These are phyloP conservation scores for Psilocybe azurescens DNA, from an alignment of 768 basidiomycete genomes.

Conservation along the genomic window DNA sequence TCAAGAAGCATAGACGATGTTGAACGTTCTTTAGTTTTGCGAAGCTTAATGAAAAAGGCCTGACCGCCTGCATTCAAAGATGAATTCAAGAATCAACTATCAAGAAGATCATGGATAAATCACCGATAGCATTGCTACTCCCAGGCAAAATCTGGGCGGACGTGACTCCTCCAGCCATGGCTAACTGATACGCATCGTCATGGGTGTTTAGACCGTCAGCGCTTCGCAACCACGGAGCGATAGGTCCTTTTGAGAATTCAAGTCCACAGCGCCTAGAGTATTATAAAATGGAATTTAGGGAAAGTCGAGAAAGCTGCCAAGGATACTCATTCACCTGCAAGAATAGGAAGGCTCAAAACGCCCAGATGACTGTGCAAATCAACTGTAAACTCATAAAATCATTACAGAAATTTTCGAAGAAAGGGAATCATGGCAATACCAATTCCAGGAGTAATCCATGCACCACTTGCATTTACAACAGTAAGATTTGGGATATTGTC, in stretches of 20 bases:
- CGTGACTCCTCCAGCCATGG: slow-evolving; percentile 89
- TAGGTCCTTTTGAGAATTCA: slow-evolving; percentile 70
- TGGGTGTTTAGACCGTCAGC: slow-evolving; percentile 89
- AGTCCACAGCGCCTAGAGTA: slow-evolving; percentile 52
- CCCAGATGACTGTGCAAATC: slow-evolving; percentile 86
- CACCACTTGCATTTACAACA: slow-evolving; percentile 63
- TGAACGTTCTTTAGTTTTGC: slow-evolving; percentile 77
- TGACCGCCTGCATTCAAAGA: slow-evolving; percentile 69
- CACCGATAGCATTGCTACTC: slow-evolving; percentile 76
- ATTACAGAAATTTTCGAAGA: not conserved
- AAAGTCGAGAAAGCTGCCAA: not conserved
- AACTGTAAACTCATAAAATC: slow-evolving; percentile 40
- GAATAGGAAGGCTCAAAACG: slow-evolving; percentile 65
- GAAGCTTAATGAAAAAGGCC: slow-evolving; percentile 85
- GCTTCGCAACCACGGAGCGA: slow-evolving; percentile 79
- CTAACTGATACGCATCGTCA: slow-evolving; percentile 73
- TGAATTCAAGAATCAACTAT: not conserved
- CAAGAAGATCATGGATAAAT: not conserved
- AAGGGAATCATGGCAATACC: slow-evolving; percentile 40
- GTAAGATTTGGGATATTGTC: slow-evolving; percentile 49
- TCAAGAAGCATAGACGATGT: slow-evolving; percentile 86
- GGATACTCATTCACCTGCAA: slow-evolving; percentile 37
- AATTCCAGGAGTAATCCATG: slow-evolving; percentile 72
- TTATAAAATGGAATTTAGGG: not conserved
- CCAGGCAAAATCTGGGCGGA: slow-evolving; percentile 85